Base-by-base conservation (phyloP, 441 rosid species). In the Theobroma grandiflorum region DNA sequence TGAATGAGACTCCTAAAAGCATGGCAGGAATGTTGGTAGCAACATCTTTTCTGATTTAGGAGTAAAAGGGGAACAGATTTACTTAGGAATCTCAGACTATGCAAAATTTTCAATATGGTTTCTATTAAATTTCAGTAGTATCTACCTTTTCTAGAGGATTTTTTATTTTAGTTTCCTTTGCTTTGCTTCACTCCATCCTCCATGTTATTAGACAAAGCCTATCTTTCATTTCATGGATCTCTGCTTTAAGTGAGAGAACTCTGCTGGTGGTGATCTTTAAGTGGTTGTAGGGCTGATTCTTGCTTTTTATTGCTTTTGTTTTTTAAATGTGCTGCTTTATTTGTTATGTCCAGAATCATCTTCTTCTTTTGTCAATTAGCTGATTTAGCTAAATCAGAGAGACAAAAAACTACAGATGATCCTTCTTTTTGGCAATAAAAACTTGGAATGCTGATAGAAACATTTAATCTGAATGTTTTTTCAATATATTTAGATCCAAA, bases 81-180 rank as follows among this genome's bases (percentile, higher is more conserved):
- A n/a, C 50, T 40, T 66, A 8, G 5, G 33, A 42, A 66, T 66
- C 52, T 66, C 8, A 8, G n/a, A 33, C 45, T n/a, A 12, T 8
- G 11, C 50, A 66, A 66, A 66, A 40, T 66, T 42, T n/a, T 10
- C 33, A 66, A n/a, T 8, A n/a, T 40, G 72, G 72, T 66, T 66
- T 16, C 14, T 14, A 22, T 40, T 50, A 38, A 40, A 42, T 66
- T n/a, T 40, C 18, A 3, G 33, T n/a, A 42, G n/a, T 20, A 40
- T 42, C 10, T 40, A 10, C 45, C 68, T 37, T 15, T 37, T 18
- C 20, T 31, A 45, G 45, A 64, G 67, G 67, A 63, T 2, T 6
- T 18, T 53, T 55, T 15, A 15, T 52, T 5, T 52, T 52, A n/a
- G 22, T 18, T 55, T 2, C 58, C 58, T 53, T 53, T 3, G 33